A percentile compares a stretch with the other conserved stretches of the same genome.
Evolutionary conservation across 257 asterid genomes (phyloP).

Genomic region (Salvia hispanica): DNA sequence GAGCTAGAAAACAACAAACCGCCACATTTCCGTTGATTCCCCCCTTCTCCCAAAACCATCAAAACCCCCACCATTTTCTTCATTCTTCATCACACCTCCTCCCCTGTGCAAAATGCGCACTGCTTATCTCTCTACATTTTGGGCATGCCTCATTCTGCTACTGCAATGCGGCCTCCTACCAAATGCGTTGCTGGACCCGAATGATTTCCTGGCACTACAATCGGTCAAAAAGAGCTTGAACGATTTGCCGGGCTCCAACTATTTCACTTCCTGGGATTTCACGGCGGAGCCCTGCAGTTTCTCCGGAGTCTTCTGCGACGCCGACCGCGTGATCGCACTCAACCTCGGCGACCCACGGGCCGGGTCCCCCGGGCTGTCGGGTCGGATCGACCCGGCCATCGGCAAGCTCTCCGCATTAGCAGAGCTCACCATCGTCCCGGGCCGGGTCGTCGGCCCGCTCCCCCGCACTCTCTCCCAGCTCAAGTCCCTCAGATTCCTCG

Average conservation of each 20-base stretch:
- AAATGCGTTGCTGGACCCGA: constrained; percentile 65
- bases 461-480: constrained; percentile 65
- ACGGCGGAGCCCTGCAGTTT: constrained; percentile 88
- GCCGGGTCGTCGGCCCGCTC: constrained; percentile 67
- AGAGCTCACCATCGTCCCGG: constrained; percentile 86
- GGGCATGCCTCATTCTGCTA: constrained; percentile 23
- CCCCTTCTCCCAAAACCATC: constrained; percentile 4
- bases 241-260: constrained; percentile 85
- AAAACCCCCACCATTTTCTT: constrained; percentile 4
- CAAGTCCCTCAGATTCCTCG: constrained; percentile 67
- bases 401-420: constrained; percentile 72
- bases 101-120: constrained; percentile 22
- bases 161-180: constrained; percentile 27
- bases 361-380: constrained; percentile 81
- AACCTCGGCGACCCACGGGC: constrained; percentile 94
- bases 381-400: constrained; percentile 75
- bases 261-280: constrained; percentile 84
- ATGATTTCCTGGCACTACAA: constrained; percentile 87
- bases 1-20: constrained; percentile 31
- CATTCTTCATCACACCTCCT: not conserved
- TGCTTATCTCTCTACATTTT: constrained; percentile 2
- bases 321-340: constrained; percentile 66
- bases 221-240: constrained; percentile 57
- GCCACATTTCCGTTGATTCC: constrained; percentile 28
- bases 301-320: constrained; percentile 73